Evolutionary conservation across 2,329 filamentous ascomycete species (phyloP).

Genomic region (Ascosphaera acerosa): DNA sequence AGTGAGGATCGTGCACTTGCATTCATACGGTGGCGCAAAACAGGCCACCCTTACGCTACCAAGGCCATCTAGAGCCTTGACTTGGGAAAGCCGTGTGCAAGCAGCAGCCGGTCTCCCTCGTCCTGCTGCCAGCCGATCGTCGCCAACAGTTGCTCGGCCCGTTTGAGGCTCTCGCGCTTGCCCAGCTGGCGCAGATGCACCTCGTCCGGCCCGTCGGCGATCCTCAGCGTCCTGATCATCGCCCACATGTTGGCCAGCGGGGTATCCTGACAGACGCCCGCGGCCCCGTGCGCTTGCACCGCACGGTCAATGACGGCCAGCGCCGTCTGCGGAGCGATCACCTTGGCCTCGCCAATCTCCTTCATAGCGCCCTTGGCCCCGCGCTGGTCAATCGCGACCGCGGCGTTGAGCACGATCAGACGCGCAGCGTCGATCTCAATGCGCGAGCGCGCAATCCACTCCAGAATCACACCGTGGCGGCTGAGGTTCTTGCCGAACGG

Average conservation of each 20-base stretch:
- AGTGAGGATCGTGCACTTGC: no score
- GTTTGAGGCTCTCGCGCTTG: conserved; percentile 27
- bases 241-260: conserved; percentile 71
- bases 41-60: no score
- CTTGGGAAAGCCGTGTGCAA: conserved; percentile 14
- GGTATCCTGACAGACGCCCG: conserved; percentile 82
- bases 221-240: conserved; percentile 50
- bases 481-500: conserved; percentile 71
- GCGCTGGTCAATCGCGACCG: conserved; percentile 74
- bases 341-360: conserved; percentile 89
- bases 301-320: conserved; percentile 82
- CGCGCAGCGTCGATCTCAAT: conserved; percentile 87
- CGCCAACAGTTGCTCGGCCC: conserved; percentile 18
- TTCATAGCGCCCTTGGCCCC: conserved; percentile 74
- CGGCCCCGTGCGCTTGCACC: conserved; percentile 75
- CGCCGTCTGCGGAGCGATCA: conserved; percentile 60
- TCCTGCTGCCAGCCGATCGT: conserved; percentile 20
- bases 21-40: no score
- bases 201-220: conserved; percentile 91
- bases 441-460: conserved; percentile 78
- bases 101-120: conserved; percentile 15
- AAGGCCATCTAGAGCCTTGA: no score
- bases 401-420: conserved; percentile 76
- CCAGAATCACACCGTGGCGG: conserved; percentile 81
- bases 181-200: conserved; percentile 45